These are phyloP conservation scores for Talaromyces thailandensis DNA, from an alignment of 495 filamentous ascomycete genomes.

Conservation along the genomic window DNA sequence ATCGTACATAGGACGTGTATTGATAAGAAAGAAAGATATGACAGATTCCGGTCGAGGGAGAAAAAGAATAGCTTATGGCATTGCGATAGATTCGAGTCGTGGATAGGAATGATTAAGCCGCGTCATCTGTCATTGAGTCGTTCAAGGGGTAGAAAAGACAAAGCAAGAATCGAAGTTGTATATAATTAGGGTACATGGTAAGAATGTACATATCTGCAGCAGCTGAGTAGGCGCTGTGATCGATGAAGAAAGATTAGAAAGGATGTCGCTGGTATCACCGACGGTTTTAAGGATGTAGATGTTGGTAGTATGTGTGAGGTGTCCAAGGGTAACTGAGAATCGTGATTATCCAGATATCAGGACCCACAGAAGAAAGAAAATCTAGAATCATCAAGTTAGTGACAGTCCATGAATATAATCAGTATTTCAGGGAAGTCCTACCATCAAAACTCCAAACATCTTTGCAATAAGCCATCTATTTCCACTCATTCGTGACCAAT, in stretches of 20 bases:
- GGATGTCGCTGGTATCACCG: background rate
- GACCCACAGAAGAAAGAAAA: conserved; percentile 53
- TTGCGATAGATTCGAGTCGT: background rate
- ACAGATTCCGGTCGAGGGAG: background rate
- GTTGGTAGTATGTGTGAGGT: background rate
- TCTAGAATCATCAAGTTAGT: conserved; percentile 14
- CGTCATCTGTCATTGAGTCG: background rate
- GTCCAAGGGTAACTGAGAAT: background rate
- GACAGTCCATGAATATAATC: background rate
- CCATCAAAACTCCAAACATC: conserved; percentile 92
- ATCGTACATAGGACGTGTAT: background rate
- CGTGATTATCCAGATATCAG: conserved; percentile 40
- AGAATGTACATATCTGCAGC: background rate
- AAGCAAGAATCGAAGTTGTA: background rate
- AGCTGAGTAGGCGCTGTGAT: background rate
- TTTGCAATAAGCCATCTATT: conserved; percentile 97
- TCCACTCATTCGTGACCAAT: conserved; percentile 86
- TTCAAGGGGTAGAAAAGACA: background rate
- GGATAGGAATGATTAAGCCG: background rate
- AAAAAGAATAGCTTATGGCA: background rate
- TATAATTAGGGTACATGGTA: background rate
- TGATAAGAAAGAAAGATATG: background rate
- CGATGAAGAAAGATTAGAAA: background rate
- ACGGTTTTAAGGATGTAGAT: background rate
- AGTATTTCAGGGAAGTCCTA: conserved; percentile 21